phyloP scores from a whole-genome alignment of 306 rosid species.

The Elaeagnus macrophylla region DNA sequence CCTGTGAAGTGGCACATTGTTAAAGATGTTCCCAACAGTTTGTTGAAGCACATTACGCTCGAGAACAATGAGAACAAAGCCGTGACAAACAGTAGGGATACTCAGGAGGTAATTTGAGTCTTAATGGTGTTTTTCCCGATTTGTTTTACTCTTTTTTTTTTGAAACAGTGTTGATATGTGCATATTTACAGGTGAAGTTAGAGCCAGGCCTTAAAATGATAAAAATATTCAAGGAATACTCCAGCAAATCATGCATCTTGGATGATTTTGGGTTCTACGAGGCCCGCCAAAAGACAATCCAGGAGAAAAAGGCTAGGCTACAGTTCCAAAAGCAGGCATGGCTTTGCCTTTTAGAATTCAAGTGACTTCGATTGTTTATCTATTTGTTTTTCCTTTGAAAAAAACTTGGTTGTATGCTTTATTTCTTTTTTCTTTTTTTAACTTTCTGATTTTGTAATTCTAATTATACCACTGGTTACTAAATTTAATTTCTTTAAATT shows the following conservation, averaged over 20 bases:
- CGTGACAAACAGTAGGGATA: slow-evolving; percentile 91
- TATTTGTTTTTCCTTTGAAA: neutral
- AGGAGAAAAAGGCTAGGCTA: slow-evolving; percentile 84
- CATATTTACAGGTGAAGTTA: slow-evolving; percentile 46
- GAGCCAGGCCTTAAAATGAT: slow-evolving; percentile 71
- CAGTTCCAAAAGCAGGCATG: slow-evolving; percentile 67
- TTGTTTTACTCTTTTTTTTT: neutral
- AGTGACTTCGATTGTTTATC: neutral
- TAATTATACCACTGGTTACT: neutral
- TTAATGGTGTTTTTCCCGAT: neutral
- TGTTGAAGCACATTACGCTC: slow-evolving; percentile 81
- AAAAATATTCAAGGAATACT: slow-evolving; percentile 70
- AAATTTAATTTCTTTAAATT: neutral
- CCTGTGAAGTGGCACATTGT: slow-evolving; percentile 93
- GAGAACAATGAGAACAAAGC: slow-evolving; percentile 96
- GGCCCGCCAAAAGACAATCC: slow-evolving; percentile 76
- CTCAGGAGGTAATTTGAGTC: slow-evolving; percentile 64
- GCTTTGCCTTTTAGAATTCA: neutral
- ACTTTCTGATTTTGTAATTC: neutral
- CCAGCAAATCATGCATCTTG: slow-evolving; percentile 76
- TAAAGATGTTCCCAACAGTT: slow-evolving; percentile 90
- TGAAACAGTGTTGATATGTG: neutral
- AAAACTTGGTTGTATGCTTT: neutral
- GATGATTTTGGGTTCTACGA: slow-evolving; percentile 89
- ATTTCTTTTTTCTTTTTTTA: neutral